Evolutionary conservation across 202 grass and related monocot genomes (phyloP).

Genomic region (Alloteropsis angusta): DNA sequence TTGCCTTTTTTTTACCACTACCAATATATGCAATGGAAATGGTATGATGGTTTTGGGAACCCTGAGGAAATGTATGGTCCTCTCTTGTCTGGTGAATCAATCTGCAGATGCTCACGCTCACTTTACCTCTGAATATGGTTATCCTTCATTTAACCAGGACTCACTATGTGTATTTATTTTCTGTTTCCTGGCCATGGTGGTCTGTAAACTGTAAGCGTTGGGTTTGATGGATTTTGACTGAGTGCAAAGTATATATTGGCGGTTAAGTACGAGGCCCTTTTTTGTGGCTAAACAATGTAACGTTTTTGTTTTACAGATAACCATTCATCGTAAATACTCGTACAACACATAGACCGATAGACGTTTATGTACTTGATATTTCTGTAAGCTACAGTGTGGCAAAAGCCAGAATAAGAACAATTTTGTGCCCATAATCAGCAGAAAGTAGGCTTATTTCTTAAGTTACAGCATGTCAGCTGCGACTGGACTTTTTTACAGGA

Average conservation of each 20-base stretch:
- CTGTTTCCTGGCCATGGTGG: conserved; percentile 8
- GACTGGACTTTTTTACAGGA: not conserved
- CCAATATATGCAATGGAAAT: not conserved
- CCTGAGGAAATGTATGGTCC: not conserved
- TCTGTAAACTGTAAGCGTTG: conserved; percentile 29
- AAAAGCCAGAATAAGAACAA: too few species aligned
- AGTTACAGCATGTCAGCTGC: not conserved
- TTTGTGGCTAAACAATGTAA: not conserved
- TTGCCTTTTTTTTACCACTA: not conserved
- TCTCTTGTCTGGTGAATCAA: conserved; percentile 9
- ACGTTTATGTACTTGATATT: not conserved
- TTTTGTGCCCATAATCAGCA: not conserved
- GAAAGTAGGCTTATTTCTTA: not conserved
- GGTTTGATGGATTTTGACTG: conserved; percentile 27
- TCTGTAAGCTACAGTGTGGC: not conserved
- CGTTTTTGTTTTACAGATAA: not conserved
- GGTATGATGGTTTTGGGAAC: not conserved
- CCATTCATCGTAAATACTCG: not conserved
- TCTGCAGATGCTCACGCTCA: conserved; percentile 2
- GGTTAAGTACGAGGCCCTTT: not conserved
- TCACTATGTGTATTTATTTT: conserved; percentile 7
- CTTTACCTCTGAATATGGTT: not conserved
- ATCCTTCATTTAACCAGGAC: conserved; percentile 25
- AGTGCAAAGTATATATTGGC: conserved; percentile 20
- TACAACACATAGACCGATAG: not conserved